Percentiles rank a stretch among this genome's conserved stretches.
These are phyloP conservation scores for Telopea speciosissima DNA, from an alignment of 177 flowering plant genomes.

Conservation along the genomic window DNA sequence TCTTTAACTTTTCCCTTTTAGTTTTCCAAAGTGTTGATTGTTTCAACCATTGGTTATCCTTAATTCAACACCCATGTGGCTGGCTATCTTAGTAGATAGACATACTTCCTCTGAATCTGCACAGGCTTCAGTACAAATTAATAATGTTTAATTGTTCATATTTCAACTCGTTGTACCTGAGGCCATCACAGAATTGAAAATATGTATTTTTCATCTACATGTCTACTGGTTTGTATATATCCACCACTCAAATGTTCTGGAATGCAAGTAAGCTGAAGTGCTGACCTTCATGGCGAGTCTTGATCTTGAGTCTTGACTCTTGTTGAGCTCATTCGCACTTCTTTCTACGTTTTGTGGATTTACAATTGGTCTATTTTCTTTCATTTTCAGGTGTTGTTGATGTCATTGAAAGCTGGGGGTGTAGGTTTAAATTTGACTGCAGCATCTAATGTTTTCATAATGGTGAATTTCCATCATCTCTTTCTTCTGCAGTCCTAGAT, in stretches of 20 bases:
- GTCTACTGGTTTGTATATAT: no score
- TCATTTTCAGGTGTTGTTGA: constrained; percentile 50
- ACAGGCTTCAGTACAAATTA: background rate
- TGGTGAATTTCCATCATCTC: constrained; percentile 36
- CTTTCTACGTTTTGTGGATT: no score
- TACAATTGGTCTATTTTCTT: background rate
- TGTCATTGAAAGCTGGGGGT: constrained; percentile 81
- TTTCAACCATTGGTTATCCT: no score
- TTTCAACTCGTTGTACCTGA: background rate
- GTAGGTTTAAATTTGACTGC: constrained; percentile 76
- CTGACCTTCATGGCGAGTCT: no score
- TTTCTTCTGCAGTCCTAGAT: background rate
- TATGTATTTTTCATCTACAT: no score
- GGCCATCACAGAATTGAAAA: no score
- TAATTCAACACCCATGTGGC: no score
- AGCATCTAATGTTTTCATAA: constrained; percentile 69
- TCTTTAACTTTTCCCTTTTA: background rate
- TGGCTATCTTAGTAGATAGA: background rate
- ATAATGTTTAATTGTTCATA: background rate
- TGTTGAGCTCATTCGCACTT: no score
- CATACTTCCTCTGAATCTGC: background rate
- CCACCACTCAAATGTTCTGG: no score
- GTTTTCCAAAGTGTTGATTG: background rate
- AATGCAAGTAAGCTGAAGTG: no score
- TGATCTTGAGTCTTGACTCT: no score